A percentile compares a stretch with the other conserved stretches of the same genome.
phyloP scores from a whole-genome alignment of 139 green algal genomes.

The Chlorella sp. region DNA sequence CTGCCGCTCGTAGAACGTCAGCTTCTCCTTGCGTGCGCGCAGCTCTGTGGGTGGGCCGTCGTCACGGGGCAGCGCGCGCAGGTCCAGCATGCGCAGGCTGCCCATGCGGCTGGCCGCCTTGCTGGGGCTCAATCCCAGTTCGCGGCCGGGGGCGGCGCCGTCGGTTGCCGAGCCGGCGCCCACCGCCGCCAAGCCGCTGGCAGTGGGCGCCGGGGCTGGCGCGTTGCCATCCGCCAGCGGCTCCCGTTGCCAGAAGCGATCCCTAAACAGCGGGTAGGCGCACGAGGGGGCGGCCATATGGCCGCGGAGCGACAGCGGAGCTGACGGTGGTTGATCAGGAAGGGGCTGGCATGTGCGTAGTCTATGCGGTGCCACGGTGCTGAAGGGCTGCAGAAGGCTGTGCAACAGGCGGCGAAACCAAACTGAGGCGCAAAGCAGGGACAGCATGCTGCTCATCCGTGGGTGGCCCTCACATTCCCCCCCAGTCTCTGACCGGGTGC shows the following conservation, averaged over 20 bases:
- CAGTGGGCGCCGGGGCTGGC: background rate
- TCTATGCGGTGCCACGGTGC: too few species aligned
- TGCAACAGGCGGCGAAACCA: too few species aligned
- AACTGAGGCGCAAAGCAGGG: too few species aligned
- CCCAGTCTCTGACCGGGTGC: too few species aligned
- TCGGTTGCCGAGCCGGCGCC: background rate
- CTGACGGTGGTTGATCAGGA: too few species aligned
- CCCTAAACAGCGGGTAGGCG: background rate
- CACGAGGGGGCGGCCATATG: background rate
- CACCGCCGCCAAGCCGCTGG: background rate
- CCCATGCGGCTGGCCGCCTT: conserved; percentile 21
- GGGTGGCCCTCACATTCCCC: too few species aligned
- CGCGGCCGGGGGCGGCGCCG: background rate
- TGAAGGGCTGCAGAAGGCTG: too few species aligned
- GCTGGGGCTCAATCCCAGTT: conserved; percentile 15
- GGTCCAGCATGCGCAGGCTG: conserved; percentile 30
- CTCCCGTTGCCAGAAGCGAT: background rate
- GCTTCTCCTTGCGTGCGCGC: conserved; percentile 73
- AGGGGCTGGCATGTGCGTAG: too few species aligned
- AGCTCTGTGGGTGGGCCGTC: conserved; percentile 74
- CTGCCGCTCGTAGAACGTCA: conserved; percentile 73
- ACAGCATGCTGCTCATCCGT: too few species aligned
- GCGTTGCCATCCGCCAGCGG: conserved; percentile 2
- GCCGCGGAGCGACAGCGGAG: background rate
- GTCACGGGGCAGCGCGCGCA: conserved; percentile 58